A percentile compares a stretch with the other conserved stretches of the same genome.
phyloP scores from a whole-genome alignment of 2,329 filamentous ascomycete species.

The Cytospora schulzeri region DNA sequence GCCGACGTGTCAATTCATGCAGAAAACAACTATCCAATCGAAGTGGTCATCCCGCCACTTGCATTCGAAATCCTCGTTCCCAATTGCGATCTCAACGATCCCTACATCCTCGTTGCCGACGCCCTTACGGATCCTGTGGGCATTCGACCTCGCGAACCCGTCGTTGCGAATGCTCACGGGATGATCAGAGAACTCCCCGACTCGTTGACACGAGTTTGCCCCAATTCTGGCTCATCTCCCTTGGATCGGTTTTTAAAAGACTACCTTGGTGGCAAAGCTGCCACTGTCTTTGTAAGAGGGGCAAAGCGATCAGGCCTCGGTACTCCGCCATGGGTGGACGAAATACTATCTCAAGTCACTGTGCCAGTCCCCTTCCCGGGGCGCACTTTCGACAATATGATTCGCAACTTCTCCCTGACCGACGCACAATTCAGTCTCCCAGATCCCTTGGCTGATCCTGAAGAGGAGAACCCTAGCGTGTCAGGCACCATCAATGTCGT shows the following conservation, averaged over 20 bases:
- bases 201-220: constrained; percentile 72
- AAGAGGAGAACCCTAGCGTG: constrained; percentile 72
- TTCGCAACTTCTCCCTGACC: constrained; percentile 84
- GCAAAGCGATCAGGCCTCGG: constrained; percentile 65
- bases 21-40: constrained; percentile 77
- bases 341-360: constrained; percentile 78
- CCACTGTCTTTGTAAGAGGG: constrained; percentile 81
- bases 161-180: constrained; percentile 71
- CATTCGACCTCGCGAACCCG: constrained; percentile 67
- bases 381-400: constrained; percentile 75
- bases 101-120: constrained; percentile 77
- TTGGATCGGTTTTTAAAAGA: constrained; percentile 78
- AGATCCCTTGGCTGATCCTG: constrained; percentile 75
- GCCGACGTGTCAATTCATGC: constrained; percentile 76
- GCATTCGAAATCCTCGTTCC: constrained; percentile 84
- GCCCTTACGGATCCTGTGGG: constrained; percentile 69
- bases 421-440: constrained; percentile 87
- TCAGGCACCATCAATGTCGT: constrained; percentile 82
- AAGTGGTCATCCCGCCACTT: constrained; percentile 75
- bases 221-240: constrained; percentile 76
- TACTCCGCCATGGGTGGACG: constrained; percentile 80
- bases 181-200: constrained; percentile 74
- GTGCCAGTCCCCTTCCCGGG: constrained; percentile 85
- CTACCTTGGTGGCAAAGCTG: constrained; percentile 79
- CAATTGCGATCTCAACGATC: constrained; percentile 72